phyloP scores from a whole-genome alignment of 371 early-diverging fungal genomes.

The Haplosporangium sp. region DNA sequence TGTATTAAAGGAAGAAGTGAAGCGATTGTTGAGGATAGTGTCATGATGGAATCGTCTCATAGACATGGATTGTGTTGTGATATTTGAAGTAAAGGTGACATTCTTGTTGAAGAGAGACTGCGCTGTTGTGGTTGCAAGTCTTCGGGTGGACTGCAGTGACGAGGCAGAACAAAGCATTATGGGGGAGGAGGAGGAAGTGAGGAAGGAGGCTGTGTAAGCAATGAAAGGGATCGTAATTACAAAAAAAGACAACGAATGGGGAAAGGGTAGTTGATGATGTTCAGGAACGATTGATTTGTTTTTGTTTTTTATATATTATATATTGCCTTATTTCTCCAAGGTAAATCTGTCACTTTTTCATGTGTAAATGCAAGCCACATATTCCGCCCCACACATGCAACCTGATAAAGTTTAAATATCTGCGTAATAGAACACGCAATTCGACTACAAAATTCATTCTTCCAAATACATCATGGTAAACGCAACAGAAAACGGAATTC shows the following conservation, averaged over 20 bases:
- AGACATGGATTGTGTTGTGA: conserved; percentile 4
- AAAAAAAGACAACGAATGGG: neutral
- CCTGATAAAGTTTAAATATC: no score
- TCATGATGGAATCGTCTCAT: conserved; percentile 1
- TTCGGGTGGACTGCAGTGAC: conserved; percentile 13
- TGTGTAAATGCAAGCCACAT: no score
- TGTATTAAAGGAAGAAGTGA: neutral
- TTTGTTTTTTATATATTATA: no score
- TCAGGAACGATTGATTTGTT: neutral
- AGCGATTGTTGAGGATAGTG: neutral
- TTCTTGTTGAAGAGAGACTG: conserved; percentile 5
- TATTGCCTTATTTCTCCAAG: no score
- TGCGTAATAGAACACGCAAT: no score
- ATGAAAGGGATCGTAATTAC: neutral
- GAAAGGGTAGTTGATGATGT: neutral
- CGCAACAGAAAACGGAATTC: conserved; percentile 17
- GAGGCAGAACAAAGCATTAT: neutral
- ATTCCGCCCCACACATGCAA: no score
- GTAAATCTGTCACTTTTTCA: no score
- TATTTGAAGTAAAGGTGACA: neutral
- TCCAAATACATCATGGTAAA: conserved; percentile 19
- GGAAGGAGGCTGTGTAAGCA: neutral
- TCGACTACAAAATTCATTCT: neutral
- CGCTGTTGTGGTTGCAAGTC: conserved; percentile 5
- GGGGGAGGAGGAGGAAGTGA: neutral